These are phyloP conservation scores for Apiospora saccharicola DNA, from an alignment of 2,329 filamentous ascomycete genomes.

Conservation along the genomic window DNA sequence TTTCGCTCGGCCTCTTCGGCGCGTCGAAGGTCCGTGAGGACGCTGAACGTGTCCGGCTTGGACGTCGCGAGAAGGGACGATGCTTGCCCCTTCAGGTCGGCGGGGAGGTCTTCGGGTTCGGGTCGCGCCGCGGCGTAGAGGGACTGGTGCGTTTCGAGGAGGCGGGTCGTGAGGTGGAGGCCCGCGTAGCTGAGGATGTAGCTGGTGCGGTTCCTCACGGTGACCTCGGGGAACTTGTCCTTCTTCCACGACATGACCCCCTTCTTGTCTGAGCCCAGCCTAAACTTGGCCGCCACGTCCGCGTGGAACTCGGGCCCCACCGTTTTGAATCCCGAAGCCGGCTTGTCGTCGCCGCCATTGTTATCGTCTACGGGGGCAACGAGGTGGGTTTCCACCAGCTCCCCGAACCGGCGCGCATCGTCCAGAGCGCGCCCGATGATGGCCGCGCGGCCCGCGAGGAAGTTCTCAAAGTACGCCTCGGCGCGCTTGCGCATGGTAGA, in stretches of 20 bases:
- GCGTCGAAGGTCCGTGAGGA: not conserved
- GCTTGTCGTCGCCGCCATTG: not conserved
- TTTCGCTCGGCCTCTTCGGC: not conserved
- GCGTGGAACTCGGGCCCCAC: not conserved
- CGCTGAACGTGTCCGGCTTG: not conserved
- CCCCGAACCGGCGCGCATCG: not conserved
- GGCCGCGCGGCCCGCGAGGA: constrained; percentile 4
- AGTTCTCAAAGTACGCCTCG: constrained; percentile 27
- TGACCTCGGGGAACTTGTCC: not conserved
- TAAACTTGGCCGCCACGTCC: not conserved
- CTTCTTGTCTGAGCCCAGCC: not conserved
- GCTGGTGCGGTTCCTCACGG: not conserved
- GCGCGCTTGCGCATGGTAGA: constrained; percentile 26
- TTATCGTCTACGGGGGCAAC: not conserved
- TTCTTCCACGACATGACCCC: not conserved
- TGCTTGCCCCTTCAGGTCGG: not conserved
- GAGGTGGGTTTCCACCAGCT: not conserved
- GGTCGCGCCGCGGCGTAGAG: not conserved
- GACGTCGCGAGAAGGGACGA: not conserved
- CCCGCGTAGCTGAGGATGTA: not conserved
- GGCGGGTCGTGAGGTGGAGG: not conserved
- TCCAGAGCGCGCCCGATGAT: not conserved
- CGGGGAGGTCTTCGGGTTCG: constrained; percentile 2
- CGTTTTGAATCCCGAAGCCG: not conserved
- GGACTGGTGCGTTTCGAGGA: not conserved